Evolutionary conservation across 495 filamentous ascomycete genomes (phyloP), one percentile per base, ranked within the genome.

Genomic region (Rostrohypoxylon terebratum): DNA sequence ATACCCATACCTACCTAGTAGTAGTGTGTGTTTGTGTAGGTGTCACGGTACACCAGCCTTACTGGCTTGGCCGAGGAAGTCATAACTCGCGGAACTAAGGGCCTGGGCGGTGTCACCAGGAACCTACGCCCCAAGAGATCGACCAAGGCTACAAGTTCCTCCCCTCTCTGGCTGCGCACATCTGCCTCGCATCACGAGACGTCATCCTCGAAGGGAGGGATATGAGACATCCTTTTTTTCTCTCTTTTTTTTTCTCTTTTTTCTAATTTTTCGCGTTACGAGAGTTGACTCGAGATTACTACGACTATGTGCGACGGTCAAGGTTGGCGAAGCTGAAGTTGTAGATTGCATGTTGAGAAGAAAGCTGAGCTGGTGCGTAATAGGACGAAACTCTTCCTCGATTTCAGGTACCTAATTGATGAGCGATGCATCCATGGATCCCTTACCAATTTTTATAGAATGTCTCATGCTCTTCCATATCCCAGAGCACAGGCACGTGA

Each of bases 41-140:
- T 70, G 68, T 65, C 54, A 71, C 68, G 60, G 54, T 36, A 47
- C 68, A 66, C 61, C 59, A 61, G 61, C 68, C 61, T 71, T 70
- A 70, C 59, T 64, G 54, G 60, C 38, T 42, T 59, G 44, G 59
- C 58, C 51, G 59, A 63, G 54, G 11, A 5, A 16, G 58, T 34
- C 13, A 6, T 45, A 61, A 50, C 0, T 13, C 28, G 45, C 44
- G 58, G 62, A 16, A 25, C 28, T 25, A 51, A 23, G 36, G 42
- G n/a, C 40, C 25, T 40, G 44, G 23, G 20, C 42, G 14, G 66
- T 69, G 66, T 69, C 66, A 69, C 66, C 66, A 25, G 59, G 31
- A 48, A 16, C 25, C 25, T n/a, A 4, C 13, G 13, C 10, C 38
- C 10, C 11, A 18, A 31, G 9, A 21, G 36, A 60, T 42, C 54